Conservation (phyloP, 257 asterid genomes). For the Parsonsia alboflavescens region DNA sequence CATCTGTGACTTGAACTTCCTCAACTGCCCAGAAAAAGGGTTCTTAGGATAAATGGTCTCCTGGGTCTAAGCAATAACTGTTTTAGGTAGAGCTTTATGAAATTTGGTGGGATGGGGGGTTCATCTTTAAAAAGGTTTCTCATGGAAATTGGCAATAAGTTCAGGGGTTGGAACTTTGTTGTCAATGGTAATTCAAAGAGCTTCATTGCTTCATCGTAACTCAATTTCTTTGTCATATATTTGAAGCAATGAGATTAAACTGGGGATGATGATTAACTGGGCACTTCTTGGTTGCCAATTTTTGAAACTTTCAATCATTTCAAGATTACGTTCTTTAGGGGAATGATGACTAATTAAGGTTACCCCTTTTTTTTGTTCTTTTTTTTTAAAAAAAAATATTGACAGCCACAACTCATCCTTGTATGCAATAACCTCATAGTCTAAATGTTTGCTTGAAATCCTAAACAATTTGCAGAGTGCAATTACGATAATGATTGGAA, state of each 20-base stretch:
- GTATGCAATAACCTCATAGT: neutral
- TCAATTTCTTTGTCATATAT: neutral
- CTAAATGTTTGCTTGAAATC: neutral
- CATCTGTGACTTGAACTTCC: neutral
- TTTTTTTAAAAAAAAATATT: too few species aligned
- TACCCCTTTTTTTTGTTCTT: too few species aligned
- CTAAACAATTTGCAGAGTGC: conserved; percentile 51
- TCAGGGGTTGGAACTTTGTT: conserved; percentile 19
- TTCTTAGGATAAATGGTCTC: too few species aligned
- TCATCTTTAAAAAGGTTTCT: conserved; percentile 5
- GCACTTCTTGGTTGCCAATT: too few species aligned
- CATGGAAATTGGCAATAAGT: neutral
- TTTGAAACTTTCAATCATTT: neutral
- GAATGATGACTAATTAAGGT: neutral
- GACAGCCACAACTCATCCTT: neutral
- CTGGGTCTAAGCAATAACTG: conserved; percentile 12
- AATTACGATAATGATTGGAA: conserved; percentile 72
- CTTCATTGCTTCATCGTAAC: neutral
- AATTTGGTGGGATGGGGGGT: neutral
- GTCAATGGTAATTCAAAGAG: conserved; percentile 8
- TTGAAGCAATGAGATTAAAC: too few species aligned
- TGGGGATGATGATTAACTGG: too few species aligned
- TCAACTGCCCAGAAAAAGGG: neutral
- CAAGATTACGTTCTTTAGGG: neutral
- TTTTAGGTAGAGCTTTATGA: conserved; percentile 16